Base-by-base conservation (phyloP, 2,329 filamentous ascomycete genomes). In the Lanzia echinophila region DNA sequence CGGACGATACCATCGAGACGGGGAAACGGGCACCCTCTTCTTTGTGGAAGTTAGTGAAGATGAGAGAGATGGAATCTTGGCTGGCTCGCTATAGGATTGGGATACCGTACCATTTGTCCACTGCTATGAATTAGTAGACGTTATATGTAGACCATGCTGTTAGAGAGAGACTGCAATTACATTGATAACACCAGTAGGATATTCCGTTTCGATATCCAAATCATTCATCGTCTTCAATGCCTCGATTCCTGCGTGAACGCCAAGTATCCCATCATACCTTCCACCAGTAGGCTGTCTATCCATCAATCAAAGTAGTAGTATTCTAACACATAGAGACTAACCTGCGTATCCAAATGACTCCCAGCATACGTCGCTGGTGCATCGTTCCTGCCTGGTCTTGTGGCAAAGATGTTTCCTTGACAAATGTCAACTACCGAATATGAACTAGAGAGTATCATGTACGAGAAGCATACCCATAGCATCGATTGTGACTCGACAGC, bases 1-100 rank as follows among this genome's bases (percentile, higher is more conserved):
- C 87, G 0, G 86, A 90, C 0, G 83, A 75, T 24, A 86, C 72
- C 82, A 89, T 90, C 31, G 82, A 86, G 51, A 83, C 82, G 0
- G 88, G 87, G 59, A 92, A 92, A 0, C 88, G 79, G 1, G 88
- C 88, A 2, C 88, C 88, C 71, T 94, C 89, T 71, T 94, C 88
- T 90, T 20, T 19, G 7, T 3, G 12, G 5, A 13, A 33, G 13
- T 53, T 53, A 50, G 38, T 17, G 12, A 11, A 12, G 24, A 13
- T 15, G 7, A 19, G 8, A n/a, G 20, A 17, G 33, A 42, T 8
- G 34, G 17, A 8, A 3, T 6, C 4, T 47, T 3, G 7, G 17
- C 19, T n/a, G 8, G 36, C n/a, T 5, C 17, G 13, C 6, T 24
- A 17, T 8, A 1, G 10, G 12, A 20, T 2, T 10, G 5, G 42